Evolutionary conservation across 2,329 filamentous ascomycete genomes (phyloP).

Genomic region (Colletotrichum tropicale): DNA sequence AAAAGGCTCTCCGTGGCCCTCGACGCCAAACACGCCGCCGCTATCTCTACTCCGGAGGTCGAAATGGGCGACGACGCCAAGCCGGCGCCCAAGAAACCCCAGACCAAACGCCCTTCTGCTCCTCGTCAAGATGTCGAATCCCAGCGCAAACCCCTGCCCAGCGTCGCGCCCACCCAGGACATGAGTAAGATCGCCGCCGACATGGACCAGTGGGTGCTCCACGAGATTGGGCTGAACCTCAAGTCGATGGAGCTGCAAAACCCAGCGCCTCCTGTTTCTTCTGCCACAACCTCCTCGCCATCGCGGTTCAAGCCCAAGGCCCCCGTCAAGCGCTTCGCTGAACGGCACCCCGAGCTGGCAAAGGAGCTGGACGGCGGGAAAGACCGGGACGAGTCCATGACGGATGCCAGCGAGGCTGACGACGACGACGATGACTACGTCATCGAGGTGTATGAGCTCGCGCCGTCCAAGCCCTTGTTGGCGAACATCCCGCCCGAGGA

Average conservation of each 20-base stretch:
- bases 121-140: neutral
- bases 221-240: constrained; percentile 60
- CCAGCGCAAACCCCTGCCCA: constrained; percentile 24
- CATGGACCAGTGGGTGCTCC: constrained; percentile 64
- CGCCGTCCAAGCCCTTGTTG: constrained; percentile 56
- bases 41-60: neutral
- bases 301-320: constrained; percentile 60
- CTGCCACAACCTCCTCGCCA: constrained; percentile 15
- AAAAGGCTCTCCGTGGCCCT: constrained; percentile 26
- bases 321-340: constrained; percentile 57
- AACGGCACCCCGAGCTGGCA: constrained; percentile 55
- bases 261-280: neutral
- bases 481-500: constrained; percentile 51
- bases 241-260: constrained; percentile 48
- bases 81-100: constrained; percentile 11
- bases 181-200: constrained; percentile 56
- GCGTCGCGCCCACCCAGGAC: constrained; percentile 41
- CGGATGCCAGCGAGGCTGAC: constrained; percentile 47
- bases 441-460: constrained; percentile 68
- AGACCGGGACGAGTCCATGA: constrained; percentile 36
- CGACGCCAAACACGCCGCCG: constrained; percentile 12
- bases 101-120: constrained; percentile 5
- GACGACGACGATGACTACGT: constrained; percentile 61
- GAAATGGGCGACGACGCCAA: neutral
- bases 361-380: constrained; percentile 26